Percentiles rank a stretch among this genome's conserved stretches.
These are phyloP conservation scores for Botrytis tulipae DNA, from an alignment of 2,329 filamentous ascomycete species.

Conservation along the genomic window DNA sequence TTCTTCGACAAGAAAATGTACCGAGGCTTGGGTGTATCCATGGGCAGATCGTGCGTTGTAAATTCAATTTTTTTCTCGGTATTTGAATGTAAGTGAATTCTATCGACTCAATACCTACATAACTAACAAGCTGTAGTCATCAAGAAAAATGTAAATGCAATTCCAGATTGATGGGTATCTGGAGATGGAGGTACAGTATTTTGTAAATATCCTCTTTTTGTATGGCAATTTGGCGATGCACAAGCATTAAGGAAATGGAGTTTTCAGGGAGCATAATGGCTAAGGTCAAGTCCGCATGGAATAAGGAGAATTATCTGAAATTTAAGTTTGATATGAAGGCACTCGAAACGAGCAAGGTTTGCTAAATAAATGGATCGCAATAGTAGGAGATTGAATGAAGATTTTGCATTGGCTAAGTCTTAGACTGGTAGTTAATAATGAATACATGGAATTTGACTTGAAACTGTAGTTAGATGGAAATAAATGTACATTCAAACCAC, in stretches of 20 bases:
- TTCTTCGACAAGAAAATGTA: slow-evolving; percentile 80
- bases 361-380: background rate
- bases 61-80: slow-evolving; percentile 90
- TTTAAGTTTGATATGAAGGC: background rate
- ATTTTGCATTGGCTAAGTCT: background rate
- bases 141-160: slow-evolving; percentile 57
- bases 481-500: background rate
- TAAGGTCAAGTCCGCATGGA: background rate
- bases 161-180: slow-evolving; percentile 33
- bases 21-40: slow-evolving; percentile 77
- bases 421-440: background rate
- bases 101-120: background rate
- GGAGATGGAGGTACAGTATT: background rate
- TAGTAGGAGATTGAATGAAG: background rate
- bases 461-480: background rate
- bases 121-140: slow-evolving; percentile 45
- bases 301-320: background rate
- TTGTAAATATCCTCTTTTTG: slow-evolving; percentile 22
- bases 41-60: slow-evolving; percentile 76
- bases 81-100: slow-evolving; percentile 57
- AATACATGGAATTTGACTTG: background rate
- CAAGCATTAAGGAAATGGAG: slow-evolving; percentile 17
- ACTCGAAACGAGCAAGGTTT: background rate
- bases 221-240: slow-evolving; percentile 17
- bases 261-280: slow-evolving; percentile 13